These are phyloP conservation scores for Lipomyces spencermartinsiae DNA, from an alignment of 805 yeast species.

Conservation along the genomic window DNA sequence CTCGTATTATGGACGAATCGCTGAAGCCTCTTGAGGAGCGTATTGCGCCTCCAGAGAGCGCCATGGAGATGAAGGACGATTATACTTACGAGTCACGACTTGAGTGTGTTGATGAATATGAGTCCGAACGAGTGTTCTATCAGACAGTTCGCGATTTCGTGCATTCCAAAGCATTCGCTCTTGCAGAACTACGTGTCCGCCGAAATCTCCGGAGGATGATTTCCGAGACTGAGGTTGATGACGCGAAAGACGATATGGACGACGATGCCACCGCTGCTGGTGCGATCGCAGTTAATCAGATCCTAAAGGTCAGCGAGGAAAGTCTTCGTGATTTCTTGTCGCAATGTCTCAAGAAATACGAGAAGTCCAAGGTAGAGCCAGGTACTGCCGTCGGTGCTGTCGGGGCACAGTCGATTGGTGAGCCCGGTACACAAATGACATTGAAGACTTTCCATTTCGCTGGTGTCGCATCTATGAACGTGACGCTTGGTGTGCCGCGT, in stretches of 20 bases:
- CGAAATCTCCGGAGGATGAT: constrained; percentile 58
- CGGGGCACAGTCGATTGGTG: constrained; percentile 99
- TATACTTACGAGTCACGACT: constrained; percentile 47
- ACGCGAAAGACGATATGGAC: constrained; percentile 44
- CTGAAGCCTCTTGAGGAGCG: constrained; percentile 66
- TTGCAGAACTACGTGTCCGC: constrained; percentile 63
- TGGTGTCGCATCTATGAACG: constrained; percentile 99
- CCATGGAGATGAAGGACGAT: constrained; percentile 25
- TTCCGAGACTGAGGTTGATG: constrained; percentile 54
- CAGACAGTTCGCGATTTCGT: constrained; percentile 73
- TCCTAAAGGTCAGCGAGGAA: constrained; percentile 64
- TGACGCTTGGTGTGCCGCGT: constrained; percentile 98
- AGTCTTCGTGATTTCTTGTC: constrained; percentile 71
- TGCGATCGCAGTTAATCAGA: constrained; percentile 46
- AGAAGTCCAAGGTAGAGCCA: constrained; percentile 92
- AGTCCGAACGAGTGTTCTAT: constrained; percentile 87
- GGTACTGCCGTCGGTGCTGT: constrained; percentile 99
- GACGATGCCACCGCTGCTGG: constrained; percentile 45
- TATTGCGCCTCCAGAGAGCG: constrained; percentile 68
- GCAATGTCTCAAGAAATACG: constrained; percentile 80
- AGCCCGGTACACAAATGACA: constrained; percentile 99
- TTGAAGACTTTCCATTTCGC: constrained; percentile 97
- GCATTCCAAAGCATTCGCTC: constrained; percentile 57
- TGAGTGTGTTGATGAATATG: constrained; percentile 76
- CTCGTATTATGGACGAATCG: constrained; percentile 59